Evolutionary conservation across 257 asterid genomes (phyloP).

Genomic region (Thymus quinquecostatus): DNA sequence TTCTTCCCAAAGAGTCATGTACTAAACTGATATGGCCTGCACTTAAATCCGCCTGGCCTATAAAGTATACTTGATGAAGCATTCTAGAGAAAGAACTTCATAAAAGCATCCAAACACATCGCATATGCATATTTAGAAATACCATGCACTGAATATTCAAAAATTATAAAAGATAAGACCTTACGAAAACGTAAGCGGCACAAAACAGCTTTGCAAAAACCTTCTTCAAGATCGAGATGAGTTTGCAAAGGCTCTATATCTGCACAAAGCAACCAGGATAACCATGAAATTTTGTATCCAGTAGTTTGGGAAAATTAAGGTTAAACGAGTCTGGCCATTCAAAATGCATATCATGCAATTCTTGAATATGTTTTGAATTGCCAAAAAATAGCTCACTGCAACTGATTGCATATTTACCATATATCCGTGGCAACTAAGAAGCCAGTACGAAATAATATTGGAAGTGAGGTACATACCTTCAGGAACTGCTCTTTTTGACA

Average conservation of each 20-base stretch:
- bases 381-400: slow-evolving; percentile 5
- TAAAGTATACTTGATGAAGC: slow-evolving; percentile 25
- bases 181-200: slow-evolving; percentile 99
- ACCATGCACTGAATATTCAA: slow-evolving; percentile 24
- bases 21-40: slow-evolving; percentile 12
- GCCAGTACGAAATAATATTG: slow-evolving; percentile 25
- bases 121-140: background rate
- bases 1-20: slow-evolving; percentile 21
- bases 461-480: slow-evolving; percentile 63
- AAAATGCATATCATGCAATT: slow-evolving; percentile 3
- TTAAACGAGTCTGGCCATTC: background rate
- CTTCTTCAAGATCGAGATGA: slow-evolving; percentile 88
- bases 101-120: slow-evolving; percentile 17
- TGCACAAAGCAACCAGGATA: slow-evolving; percentile 47
- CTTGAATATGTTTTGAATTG: background rate
- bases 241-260: slow-evolving; percentile 90
- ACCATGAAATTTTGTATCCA: slow-evolving; percentile 23
- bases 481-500: slow-evolving; percentile 55
- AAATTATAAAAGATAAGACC: slow-evolving; percentile 80
- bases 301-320: background rate
- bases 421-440: slow-evolving; percentile 15
- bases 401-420: slow-evolving; percentile 15
- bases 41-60: slow-evolving; percentile 17
- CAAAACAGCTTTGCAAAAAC: slow-evolving; percentile 82
- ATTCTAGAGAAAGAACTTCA: slow-evolving; percentile 28